phyloP scores from a whole-genome alignment of 2,329 filamentous ascomycete species.

The Didymella pinodella region DNA sequence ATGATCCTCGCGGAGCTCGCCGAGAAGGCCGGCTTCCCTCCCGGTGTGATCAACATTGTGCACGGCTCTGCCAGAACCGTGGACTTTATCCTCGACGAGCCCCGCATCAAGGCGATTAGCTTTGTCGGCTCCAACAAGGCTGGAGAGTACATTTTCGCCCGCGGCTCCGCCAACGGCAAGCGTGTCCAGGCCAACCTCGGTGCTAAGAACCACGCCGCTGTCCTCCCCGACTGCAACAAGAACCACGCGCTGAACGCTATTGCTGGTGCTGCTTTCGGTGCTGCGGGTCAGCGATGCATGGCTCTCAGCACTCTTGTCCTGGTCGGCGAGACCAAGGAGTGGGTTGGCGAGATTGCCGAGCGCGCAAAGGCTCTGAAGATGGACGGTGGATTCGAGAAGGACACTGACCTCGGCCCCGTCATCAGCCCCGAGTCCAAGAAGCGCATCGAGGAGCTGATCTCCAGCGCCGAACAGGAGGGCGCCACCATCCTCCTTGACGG shows the following conservation, averaged over 20 bases:
- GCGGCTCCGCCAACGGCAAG: slow-evolving; percentile 84
- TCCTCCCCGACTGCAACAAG: slow-evolving; percentile 88
- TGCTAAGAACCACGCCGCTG: slow-evolving; percentile 86
- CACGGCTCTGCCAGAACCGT: slow-evolving; percentile 83
- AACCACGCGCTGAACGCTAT: slow-evolving; percentile 88
- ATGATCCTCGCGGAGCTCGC: slow-evolving; percentile 86
- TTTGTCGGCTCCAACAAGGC: slow-evolving; percentile 90
- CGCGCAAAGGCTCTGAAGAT: slow-evolving; percentile 76
- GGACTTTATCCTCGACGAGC: slow-evolving; percentile 86
- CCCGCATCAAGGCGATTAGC: slow-evolving; percentile 83
- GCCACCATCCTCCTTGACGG: slow-evolving; percentile 85
- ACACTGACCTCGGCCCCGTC: slow-evolving; percentile 81
- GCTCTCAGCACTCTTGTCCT: slow-evolving; percentile 83
- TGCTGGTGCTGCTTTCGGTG: slow-evolving; percentile 82
- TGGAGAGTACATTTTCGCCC: slow-evolving; percentile 83
- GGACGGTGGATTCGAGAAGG: slow-evolving; percentile 81
- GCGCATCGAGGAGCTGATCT: slow-evolving; percentile 78
- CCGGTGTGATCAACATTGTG: slow-evolving; percentile 82
- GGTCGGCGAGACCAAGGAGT: slow-evolving; percentile 84
- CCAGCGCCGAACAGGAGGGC: slow-evolving; percentile 79
- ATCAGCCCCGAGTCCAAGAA: slow-evolving; percentile 81
- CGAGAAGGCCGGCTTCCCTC: slow-evolving; percentile 80
- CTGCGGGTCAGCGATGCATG: slow-evolving; percentile 87
- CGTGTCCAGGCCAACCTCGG: slow-evolving; percentile 87
- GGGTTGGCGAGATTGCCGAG: slow-evolving; percentile 80